phyloP scores from a whole-genome alignment of 202 grass and related monocot genomes.

The Hordeum pubiflorum region DNA sequence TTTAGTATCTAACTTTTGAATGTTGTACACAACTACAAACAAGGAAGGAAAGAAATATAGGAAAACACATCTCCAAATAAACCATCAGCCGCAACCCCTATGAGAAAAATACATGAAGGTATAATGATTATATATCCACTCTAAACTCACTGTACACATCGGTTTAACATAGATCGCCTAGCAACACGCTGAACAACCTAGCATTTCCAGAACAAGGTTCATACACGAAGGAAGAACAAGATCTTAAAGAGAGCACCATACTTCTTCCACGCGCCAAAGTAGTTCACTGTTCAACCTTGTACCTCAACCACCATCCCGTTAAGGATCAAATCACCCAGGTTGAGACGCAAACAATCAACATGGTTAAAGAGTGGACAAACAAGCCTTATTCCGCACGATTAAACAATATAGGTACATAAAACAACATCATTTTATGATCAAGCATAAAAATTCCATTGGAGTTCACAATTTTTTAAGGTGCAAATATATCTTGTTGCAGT shows the following conservation, averaged over 20 bases:
- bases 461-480: not conserved
- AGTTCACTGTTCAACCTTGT: constrained; percentile 48
- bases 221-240: constrained; percentile 35
- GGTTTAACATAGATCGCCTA: not conserved
- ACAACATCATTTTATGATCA: not conserved
- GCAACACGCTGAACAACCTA: not conserved
- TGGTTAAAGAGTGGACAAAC: not conserved
- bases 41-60: not conserved
- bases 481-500: not conserved
- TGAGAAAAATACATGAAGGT: not conserved
- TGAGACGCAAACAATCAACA: not conserved
- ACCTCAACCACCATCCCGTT: constrained; percentile 31
- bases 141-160: not conserved
- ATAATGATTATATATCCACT: not conserved
- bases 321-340: not conserved
- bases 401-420: not conserved
- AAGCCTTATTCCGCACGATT: not conserved
- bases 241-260: constrained; percentile 59
- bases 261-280: constrained; percentile 71
- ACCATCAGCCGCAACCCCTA: not conserved
- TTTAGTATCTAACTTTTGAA: not conserved
- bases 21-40: not conserved
- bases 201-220: constrained; percentile 7
- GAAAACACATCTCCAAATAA: not conserved
- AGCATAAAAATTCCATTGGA: not conserved